Conservation (phyloP, 441 rosid species). For the Populus hybrid region DNA sequence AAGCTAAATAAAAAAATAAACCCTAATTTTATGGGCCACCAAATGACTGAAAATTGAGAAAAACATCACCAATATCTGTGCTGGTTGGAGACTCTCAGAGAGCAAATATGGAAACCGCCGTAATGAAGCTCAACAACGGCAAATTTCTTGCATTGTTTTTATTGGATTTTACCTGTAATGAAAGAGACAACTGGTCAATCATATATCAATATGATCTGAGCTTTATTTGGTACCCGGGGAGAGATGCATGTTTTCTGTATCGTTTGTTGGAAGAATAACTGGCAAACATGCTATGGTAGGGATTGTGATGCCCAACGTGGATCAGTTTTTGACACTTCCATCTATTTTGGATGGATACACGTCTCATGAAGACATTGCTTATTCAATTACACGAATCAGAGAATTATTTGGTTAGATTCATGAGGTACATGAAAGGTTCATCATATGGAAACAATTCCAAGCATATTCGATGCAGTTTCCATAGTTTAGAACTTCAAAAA, state of each 20-base stretch:
- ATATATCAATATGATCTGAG: neutral
- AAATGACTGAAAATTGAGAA: too few relatives aligned
- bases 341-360: too few relatives aligned
- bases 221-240: too few relatives aligned
- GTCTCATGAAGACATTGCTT: too few relatives aligned
- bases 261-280: too few relatives aligned
- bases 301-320: too few relatives aligned
- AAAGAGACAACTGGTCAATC: neutral
- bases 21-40: too few relatives aligned
- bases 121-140: neutral
- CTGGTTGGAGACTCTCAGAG: conserved; percentile 3
- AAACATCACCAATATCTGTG: neutral
- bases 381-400: neutral
- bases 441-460: too few relatives aligned
- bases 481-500: neutral
- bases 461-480: neutral
- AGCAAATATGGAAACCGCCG: neutral
- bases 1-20: too few relatives aligned
- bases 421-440: neutral
- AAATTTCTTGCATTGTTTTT: neutral
- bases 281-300: too few relatives aligned
- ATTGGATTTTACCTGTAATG: conserved; percentile 4
- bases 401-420: neutral
- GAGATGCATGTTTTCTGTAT: too few relatives aligned
- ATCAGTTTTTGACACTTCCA: too few relatives aligned